Evolutionary conservation across 2,329 filamentous ascomycete genomes (phyloP), one percentile per base, ranked within the genome.

Genomic region (Alternaria sp.): DNA sequence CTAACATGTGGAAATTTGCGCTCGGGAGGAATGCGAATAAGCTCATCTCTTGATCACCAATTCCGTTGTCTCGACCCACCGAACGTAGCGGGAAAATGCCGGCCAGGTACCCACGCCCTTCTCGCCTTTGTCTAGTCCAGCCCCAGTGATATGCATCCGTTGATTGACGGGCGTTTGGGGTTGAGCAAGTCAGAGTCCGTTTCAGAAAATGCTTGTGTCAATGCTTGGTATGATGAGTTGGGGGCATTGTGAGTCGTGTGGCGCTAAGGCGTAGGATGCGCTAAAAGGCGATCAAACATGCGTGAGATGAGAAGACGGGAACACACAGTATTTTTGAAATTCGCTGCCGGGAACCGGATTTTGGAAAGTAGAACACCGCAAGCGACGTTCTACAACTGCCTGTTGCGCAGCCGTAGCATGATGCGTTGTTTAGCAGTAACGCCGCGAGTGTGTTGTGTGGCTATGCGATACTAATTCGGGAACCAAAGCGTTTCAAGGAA

Each of bases 251-350:
- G 44, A 32, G 49, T 61, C 55, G 62, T 57, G 64, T 63, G 54
- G 61, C 61, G 55, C 57, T 63, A 45, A 62, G 68, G 68, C 66
- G 58, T 68, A 65, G 61, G 55, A 65, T 50, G 55, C 70, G 64
- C 72, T 73, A 71, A 66, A 60, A 58, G 74, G 47, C 69, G 69
- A 77, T 77, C 74, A 78, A 76, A 78, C 75, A 62, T 59, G 68
- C 63, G 61, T 68, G 75, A 76, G 63, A 77, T 78, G 70, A 76
- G 47, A 49, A 63, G 62, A 64, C 67, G 67, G 59, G 50, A 69
- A 69, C 56, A 62, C 46, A 21, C 32, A 45, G 26, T n/a, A n/a
- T 19, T 46, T 52, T 64, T 60, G 40, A 28, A 15, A 26, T 30
- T 26, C 36, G 45, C 47, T 43, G 25, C 28, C 28, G 40, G 50